A percentile compares a stretch with the other conserved stretches of the same genome.
Conservation (phyloP, 257 asterid genomes). For the Forsythia viridissima region DNA sequence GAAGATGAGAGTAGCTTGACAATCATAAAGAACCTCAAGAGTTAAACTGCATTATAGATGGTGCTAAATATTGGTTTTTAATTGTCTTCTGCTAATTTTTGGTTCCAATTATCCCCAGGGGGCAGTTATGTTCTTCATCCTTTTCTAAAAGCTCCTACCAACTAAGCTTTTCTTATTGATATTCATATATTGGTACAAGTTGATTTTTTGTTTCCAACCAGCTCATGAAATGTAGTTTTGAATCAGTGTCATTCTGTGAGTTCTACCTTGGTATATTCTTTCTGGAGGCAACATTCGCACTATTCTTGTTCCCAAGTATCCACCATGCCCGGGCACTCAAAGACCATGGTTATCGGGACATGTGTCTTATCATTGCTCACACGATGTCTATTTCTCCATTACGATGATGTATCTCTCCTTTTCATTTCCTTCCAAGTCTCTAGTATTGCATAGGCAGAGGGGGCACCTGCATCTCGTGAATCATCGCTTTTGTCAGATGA, state of each 20-base stretch:
- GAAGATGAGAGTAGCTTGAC: background rate
- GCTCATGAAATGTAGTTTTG: background rate
- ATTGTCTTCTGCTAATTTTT: background rate
- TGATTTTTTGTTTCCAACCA: background rate
- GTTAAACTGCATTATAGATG: background rate
- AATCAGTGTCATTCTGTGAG: too few species aligned
- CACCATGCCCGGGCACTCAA: too few species aligned
- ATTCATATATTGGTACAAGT: background rate
- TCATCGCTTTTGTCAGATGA: conserved; percentile 38
- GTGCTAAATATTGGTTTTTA: background rate
- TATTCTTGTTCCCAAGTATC: background rate
- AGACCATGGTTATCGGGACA: too few species aligned
- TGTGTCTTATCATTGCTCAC: too few species aligned
- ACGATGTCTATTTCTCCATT: background rate
- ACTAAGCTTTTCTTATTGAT: background rate
- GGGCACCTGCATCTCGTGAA: conserved; percentile 35
- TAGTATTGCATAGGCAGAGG: conserved; percentile 73
- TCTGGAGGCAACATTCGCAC: background rate
- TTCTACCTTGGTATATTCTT: background rate
- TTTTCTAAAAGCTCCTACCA: too few species aligned
- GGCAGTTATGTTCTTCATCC: too few species aligned
- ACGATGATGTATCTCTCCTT: conserved; percentile 19
- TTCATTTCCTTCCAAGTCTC: conserved; percentile 64
- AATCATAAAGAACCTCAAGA: background rate
- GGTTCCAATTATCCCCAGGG: background rate